Evolutionary conservation across 139 green algal species (phyloP).

Genomic region (Chlorella sp.): DNA sequence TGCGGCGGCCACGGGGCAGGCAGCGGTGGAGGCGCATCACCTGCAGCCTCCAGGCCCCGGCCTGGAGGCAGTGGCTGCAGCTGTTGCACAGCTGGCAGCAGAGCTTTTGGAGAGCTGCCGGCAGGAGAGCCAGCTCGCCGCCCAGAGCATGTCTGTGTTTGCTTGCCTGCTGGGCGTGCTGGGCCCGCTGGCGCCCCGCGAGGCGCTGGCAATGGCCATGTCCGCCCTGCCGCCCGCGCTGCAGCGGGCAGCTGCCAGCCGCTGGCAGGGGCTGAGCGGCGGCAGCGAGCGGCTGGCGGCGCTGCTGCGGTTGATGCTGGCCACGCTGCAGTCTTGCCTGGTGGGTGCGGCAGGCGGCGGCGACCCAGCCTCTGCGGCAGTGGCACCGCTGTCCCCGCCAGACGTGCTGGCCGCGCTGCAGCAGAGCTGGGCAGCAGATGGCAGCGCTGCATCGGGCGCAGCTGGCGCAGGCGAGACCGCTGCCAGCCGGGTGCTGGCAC

Average conservation of each 20-base stretch:
- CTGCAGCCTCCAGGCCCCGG: background rate
- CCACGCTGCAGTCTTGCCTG: slow-evolving; percentile 8
- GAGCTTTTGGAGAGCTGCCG: background rate
- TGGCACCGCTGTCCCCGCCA: background rate
- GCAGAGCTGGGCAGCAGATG: background rate
- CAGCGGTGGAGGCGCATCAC: background rate
- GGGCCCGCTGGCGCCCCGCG: background rate
- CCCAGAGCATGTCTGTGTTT: background rate
- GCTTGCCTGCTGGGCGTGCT: slow-evolving; percentile 16
- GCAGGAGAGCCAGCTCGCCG: background rate
- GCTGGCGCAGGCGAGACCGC: background rate
- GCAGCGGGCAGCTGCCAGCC: background rate
- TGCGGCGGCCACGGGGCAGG: background rate
- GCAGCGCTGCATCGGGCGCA: background rate
- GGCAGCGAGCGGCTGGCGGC: background rate
- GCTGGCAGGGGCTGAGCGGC: background rate
- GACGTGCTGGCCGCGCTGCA: background rate
- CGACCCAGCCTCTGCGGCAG: background rate
- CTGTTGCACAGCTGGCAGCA: background rate
- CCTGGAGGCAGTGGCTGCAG: slow-evolving; percentile 4
- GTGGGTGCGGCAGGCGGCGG: background rate
- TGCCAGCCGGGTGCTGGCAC: background rate
- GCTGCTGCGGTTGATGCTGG: slow-evolving; percentile 39
- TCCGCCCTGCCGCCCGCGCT: background rate
- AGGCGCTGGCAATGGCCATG: background rate